Percentiles rank a stretch among this genome's conserved stretches.
phyloP scores from a whole-genome alignment of 139 green algal species.

The Limnomonas spitsbergensis region DNA sequence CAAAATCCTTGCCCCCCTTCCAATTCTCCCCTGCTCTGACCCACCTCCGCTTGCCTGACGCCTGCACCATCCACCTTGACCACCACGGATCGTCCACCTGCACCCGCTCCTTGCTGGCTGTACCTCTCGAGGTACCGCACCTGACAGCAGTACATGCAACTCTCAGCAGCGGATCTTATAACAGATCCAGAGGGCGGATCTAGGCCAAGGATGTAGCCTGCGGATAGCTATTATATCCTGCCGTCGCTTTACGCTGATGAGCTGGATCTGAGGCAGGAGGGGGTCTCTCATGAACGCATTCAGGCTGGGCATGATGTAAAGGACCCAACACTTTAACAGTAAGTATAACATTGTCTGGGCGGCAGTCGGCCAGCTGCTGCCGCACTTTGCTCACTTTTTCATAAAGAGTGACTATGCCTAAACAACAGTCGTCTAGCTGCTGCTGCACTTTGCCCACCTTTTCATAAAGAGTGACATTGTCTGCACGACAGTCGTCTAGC shows the following conservation, averaged over 20 bases:
- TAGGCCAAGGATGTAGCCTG: no score
- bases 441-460: constrained; percentile 31
- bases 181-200: no score
- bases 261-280: no score
- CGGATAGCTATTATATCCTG: no score
- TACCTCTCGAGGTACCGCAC: constrained; percentile 53
- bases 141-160: constrained; percentile 12
- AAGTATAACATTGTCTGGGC: constrained; percentile 43
- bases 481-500: constrained; percentile 28
- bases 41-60: constrained; percentile 1
- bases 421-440: constrained; percentile 25
- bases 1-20: no score
- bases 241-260: no score
- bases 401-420: constrained; percentile 47
- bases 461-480: constrained; percentile 53
- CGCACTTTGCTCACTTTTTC: constrained; percentile 37
- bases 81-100: constrained; percentile 21
- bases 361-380: constrained; percentile 23
- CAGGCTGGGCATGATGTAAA: no score
- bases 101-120: constrained; percentile 20
- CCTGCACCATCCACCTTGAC: constrained; percentile 29
- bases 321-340: constrained; percentile 39
- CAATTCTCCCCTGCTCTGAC: no score
- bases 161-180: no score
- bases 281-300: no score